Base-by-base conservation (phyloP, 1,284 basidiomycete genomes). In the Flammula alnicola region DNA sequence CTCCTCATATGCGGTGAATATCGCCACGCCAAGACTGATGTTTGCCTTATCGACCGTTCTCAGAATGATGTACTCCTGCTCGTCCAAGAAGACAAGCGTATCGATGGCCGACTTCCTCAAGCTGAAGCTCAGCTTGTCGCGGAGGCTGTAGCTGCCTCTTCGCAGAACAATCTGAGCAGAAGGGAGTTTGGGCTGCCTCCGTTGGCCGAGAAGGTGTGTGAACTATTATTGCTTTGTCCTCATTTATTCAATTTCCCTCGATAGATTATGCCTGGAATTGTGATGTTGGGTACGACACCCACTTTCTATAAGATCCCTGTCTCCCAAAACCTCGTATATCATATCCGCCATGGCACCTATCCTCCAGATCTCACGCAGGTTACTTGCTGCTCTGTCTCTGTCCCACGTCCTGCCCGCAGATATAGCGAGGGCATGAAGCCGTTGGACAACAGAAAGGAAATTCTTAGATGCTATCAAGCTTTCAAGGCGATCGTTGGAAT, bases 131-230 rank as follows among this genome's bases (percentile, higher is more conserved):
- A 69, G 56, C 62, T 72, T 22, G 60, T 75, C 19, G 67, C 68
- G 20, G 61, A 63, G 42, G 70, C 71, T 7, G 63, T 75, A 37
- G 70, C 67, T 3, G 69, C 71, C 9, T 73, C 71, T 55, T 31
- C 59, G 11, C 32, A 52, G 25, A 71, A 69, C 42, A 69, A 72
- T 42, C 19, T 23, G 3, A 30, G 47, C 22, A 60, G 62, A 46
- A 42, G 38, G 27, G 23, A 17, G 7, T 36, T 40, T 14, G 62
- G 63, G 29, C 54, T 63, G n/a, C 47, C 52, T 41, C 54, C 55
- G 27, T 29, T 67, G n/a, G 47, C 46, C 17, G 27, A 37, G 17
- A 58, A 62, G 56, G 59, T 62, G 32, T 43, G 56, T 41, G 36
- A 10, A 37, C 8, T 37, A 12, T 11, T 20, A 51, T 19, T 52